These are phyloP conservation scores for Fusarium sororula DNA, from an alignment of 2,329 filamentous ascomycete species.

Conservation along the genomic window DNA sequence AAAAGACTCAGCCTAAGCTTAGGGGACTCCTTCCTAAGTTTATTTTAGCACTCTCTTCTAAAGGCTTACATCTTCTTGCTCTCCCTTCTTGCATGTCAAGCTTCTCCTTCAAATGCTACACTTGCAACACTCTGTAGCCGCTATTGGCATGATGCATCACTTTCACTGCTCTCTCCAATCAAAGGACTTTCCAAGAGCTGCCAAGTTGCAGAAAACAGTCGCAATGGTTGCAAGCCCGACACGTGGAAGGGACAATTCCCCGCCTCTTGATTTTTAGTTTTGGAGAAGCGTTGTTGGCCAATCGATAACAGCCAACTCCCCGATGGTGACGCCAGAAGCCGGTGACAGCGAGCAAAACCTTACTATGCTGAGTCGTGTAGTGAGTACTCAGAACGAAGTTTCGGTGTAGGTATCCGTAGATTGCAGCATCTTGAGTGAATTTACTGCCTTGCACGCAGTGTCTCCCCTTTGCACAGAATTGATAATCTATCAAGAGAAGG, in stretches of 20 bases:
- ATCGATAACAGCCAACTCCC: slow-evolving; percentile 11
- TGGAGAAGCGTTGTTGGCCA: slow-evolving; percentile 10
- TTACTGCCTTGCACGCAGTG: neutral
- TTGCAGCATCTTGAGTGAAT: neutral
- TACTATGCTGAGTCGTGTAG: slow-evolving; percentile 15
- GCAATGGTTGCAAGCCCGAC: slow-evolving; percentile 9
- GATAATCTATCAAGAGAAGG: neutral
- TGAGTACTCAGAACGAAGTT: neutral
- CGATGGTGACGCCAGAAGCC: slow-evolving; percentile 10
- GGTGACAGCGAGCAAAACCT: neutral
- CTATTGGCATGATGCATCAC: neutral
- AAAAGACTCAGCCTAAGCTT: too few relatives aligned
- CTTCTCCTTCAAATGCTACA: neutral
- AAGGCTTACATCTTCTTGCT: too few relatives aligned
- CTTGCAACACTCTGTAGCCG: neutral
- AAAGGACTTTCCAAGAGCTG: neutral
- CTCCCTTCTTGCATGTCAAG: neutral
- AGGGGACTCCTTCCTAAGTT: too few relatives aligned
- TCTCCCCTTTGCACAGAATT: neutral
- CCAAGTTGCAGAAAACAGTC: slow-evolving; percentile 3
- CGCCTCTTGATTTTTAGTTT: slow-evolving; percentile 20
- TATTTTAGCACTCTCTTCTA: too few relatives aligned
- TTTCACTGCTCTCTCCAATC: slow-evolving; percentile 5
- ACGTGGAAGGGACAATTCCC: slow-evolving; percentile 28
- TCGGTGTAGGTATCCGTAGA: neutral